These are phyloP conservation scores for Isabelozyma heimii DNA, from an alignment of 805 yeast genomes.

Conservation along the genomic window DNA sequence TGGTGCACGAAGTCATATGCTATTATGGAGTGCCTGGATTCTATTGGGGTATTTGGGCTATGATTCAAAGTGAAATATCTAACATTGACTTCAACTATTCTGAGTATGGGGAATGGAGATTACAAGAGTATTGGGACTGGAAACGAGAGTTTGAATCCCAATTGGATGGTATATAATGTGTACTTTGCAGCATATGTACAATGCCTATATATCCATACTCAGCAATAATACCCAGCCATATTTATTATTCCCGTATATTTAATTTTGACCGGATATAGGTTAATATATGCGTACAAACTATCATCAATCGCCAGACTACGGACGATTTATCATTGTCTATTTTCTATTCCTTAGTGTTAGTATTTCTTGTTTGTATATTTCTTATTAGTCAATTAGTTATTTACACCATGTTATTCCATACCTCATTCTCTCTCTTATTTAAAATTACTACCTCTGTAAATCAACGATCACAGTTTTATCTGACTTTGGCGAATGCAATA, in stretches of 20 bases:
- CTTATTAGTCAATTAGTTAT: neutral
- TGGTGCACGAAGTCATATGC: slow-evolving; percentile 54
- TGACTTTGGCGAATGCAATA: slow-evolving; percentile 75
- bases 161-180: neutral
- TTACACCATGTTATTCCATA: neutral
- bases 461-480: slow-evolving; percentile 58
- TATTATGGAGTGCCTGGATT: slow-evolving; percentile 81
- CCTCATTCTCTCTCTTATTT: neutral
- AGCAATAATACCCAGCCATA: neutral
- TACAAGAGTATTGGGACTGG: slow-evolving; percentile 73
- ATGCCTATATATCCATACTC: slow-evolving; percentile 1
- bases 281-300: neutral
- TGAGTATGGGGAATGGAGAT: slow-evolving; percentile 54
- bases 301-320: no score
- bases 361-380: neutral
- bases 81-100: slow-evolving; percentile 71
- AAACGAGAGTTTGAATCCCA: slow-evolving; percentile 26
- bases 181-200: neutral
- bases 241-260: neutral
- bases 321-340: neutral
- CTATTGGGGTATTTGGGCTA: slow-evolving; percentile 85
- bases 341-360: neutral
- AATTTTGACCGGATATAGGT: neutral
- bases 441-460: slow-evolving; percentile 45
- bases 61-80: slow-evolving; percentile 66